A percentile compares a stretch with the other conserved stretches of the same genome.
These are phyloP conservation scores for Scleroderma bovista DNA, from an alignment of 768 basidiomycete genomes.

Conservation along the genomic window DNA sequence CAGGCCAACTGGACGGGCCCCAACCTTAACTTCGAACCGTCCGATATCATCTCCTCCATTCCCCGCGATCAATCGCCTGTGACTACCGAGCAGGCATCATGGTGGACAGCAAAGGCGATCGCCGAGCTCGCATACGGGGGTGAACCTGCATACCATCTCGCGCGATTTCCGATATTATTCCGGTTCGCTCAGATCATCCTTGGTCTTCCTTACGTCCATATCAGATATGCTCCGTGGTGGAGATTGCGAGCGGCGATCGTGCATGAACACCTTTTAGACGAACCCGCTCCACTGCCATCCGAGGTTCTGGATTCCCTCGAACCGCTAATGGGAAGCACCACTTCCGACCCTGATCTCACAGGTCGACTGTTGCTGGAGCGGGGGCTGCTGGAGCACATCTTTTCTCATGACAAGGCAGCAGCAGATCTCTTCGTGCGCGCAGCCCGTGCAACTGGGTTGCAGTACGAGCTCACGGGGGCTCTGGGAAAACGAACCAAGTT, in stretches of 20 bases:
- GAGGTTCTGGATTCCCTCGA: conserved; percentile 37
- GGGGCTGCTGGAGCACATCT: conserved; percentile 74
- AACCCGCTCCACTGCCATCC: conserved; percentile 59
- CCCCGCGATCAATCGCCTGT: conserved; percentile 17
- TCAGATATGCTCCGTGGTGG: conserved; percentile 71
- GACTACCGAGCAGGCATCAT: conserved; percentile 49
- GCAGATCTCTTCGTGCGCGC: conserved; percentile 74
- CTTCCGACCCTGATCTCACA: conserved; percentile 55
- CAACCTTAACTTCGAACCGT: conserved; percentile 53
- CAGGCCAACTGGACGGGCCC: conserved; percentile 98
- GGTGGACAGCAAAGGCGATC: conserved; percentile 60
- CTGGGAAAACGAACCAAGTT: conserved; percentile 93
- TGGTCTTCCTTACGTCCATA: conserved; percentile 41
- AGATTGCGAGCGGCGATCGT: conserved; percentile 63
- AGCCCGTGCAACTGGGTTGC: conserved; percentile 68
- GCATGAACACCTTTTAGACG: conserved; percentile 77
- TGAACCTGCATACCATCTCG: conserved; percentile 95
- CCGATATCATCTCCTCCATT: conserved; percentile 37
- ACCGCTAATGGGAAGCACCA: conserved; percentile 35
- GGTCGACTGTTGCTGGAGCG: conserved; percentile 69
- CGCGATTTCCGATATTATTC: conserved; percentile 61
- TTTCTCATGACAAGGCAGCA: conserved; percentile 71
- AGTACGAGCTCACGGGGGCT: conserved; percentile 90
- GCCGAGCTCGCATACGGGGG: conserved; percentile 77
- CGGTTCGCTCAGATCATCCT: conserved; percentile 72